Base-by-base conservation (phyloP, 2,329 filamentous ascomycete genomes). In the Nemania sp. region DNA sequence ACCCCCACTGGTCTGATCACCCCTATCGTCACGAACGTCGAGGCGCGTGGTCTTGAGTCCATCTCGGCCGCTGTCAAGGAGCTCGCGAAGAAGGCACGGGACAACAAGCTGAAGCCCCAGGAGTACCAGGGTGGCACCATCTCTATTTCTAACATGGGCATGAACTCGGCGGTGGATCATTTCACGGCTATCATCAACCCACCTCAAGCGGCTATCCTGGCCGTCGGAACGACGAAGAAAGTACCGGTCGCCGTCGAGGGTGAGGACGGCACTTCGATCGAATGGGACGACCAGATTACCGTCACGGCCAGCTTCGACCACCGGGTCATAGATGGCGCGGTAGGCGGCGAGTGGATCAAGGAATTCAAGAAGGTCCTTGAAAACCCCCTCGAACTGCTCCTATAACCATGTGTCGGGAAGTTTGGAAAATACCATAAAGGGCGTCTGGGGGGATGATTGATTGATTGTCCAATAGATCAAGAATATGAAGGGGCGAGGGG, bases 141-240 rank as follows among this genome's bases (percentile, higher is more conserved):
- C 81, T 97, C 94, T 78, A 98, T 99, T 80, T 96, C 91, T 81
- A 99, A 99, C 87, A 96, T 99, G 95, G 95, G 95, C 79, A 99
- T 99, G 95, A 99, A 99, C 86, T 75, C 88, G 49, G 94, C 95
- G 52, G 89, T 99, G 65, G 93, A 98, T 80, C 87, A 93, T 77
- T 99, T 99, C 82, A 98, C 95, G 54, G 95, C 95, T 69, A 90
- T 99, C 74, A 97, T 99, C 85, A 99, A 99, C 87, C 95, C 96
- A 68, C 95, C 95, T 55, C 96, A 99, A 83, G 91, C 95, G 56
- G 90, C 88, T 74, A 99, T 99, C 76, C 85, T 99, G 66, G 94
- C 95, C 57, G 91, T 99, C 61, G 95, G 96, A 72, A 96, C 92
- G 68, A 92, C 91, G 71, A 90, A 91, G 81, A 98, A 98, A 89